Evolutionary conservation across 2,329 filamentous ascomycete genomes (phyloP), one percentile per base, ranked within the genome.

Genomic region (Phyllachora maydis): DNA sequence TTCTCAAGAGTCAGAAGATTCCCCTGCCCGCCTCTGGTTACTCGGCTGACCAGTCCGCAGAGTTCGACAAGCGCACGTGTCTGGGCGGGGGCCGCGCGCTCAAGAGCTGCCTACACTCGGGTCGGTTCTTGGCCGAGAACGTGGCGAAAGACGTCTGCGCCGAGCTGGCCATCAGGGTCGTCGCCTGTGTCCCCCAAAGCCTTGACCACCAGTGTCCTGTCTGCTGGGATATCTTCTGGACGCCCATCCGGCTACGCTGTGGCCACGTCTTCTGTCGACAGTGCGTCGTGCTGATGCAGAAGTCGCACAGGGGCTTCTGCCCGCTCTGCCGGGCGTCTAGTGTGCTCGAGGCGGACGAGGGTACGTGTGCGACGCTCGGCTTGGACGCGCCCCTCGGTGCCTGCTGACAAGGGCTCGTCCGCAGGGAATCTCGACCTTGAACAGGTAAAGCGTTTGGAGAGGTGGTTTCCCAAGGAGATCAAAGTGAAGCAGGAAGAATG

Each of bases 41-140:
- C 9, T 11, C 10, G 6, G 11, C 8, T 22, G 13, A 8, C 21
- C 10, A 14, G 4, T 7, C 5, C 6, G 6, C 31, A 82, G 68
- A 85, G 48, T 91, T 91, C 41, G 77, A 88, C 47, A 91, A 91
- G 46, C 65, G 69, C 28, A 91, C 81, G 2, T 67, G 73, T 1
- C 54, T 90, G 11, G 68, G 72, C 14, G 68, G 73, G 1, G 67
- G 67, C 18, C 52, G 61, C 17, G 57, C 56, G 0, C 75, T 79
- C 32, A 65, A 69, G 0, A 50, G 54, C 6, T 51, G 56, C 13
- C 56, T 77, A 24, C 51, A 58, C 25, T 60, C 66, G 3, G 57
- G 65, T 12, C 59, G 60, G 22, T 60, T 74, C 18, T 55, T 78
- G 28, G 59, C 71, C 2, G 62, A 67, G 28, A 63, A 61, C 24